Conservation (phyloP, 257 asterid species). For the Solanum megistacrolobum region DNA sequence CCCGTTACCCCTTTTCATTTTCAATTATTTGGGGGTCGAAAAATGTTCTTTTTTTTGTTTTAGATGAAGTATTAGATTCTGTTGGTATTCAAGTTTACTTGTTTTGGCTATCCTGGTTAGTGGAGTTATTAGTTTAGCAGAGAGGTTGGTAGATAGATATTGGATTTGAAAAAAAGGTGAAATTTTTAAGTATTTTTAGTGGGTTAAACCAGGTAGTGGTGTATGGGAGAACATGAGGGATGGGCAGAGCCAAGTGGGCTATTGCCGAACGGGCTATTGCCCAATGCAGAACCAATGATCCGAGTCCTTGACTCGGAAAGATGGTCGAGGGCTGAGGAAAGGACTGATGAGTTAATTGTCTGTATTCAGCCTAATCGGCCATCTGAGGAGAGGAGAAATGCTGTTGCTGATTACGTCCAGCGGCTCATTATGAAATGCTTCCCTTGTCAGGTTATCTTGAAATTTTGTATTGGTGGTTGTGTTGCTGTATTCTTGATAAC, state of each 20-base stretch:
- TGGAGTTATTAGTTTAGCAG: background rate
- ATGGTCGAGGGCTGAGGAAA: conserved; percentile 85
- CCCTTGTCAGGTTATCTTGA: conserved; percentile 28
- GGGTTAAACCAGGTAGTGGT: conserved; percentile 1
- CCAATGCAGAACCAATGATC: conserved; percentile 57
- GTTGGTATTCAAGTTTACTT: background rate
- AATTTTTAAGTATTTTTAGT: background rate
- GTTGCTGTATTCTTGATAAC: background rate
- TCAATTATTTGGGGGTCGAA: background rate
- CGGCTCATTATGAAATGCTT: conserved; percentile 14
- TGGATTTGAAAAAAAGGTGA: background rate
- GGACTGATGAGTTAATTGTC: conserved; percentile 76
- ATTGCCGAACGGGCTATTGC: conserved; percentile 71
- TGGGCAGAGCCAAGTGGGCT: conserved; percentile 69
- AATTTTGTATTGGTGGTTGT: background rate
- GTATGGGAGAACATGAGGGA: conserved; percentile 86
- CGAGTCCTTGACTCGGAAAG: conserved; percentile 57
- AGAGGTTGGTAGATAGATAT: background rate
- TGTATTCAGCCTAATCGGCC: conserved; percentile 81
- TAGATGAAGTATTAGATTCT: background rate
- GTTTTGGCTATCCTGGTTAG: background rate
- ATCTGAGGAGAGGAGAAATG: conserved; percentile 22
- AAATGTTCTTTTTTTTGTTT: background rate
- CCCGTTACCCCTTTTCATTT: background rate
- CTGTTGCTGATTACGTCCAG: conserved; percentile 27